Evolutionary conservation across 305 asterid species (phyloP), one percentile per base, ranked within the genome.

Genomic region (Galium porrigens): DNA sequence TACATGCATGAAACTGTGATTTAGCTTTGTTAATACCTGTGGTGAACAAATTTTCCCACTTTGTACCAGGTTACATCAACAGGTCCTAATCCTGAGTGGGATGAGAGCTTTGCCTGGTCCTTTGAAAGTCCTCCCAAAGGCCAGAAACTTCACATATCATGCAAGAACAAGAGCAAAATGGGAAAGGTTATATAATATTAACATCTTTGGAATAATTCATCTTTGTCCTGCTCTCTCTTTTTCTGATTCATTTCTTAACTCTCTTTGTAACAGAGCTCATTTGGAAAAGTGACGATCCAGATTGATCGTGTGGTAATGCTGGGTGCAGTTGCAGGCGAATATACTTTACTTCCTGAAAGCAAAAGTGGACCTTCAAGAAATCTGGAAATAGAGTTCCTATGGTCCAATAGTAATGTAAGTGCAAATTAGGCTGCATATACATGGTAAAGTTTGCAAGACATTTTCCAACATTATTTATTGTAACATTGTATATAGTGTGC

Each of bases 91-190:
- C 96, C 98, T 27, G 98, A 88, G 68, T 91, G 96, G 86, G 94
- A 91, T 0, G 98, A 91, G 79, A 91, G 94, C 80, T 91, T 91
- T 64, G 78, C 87, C 0, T 91, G 98, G 98, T 84, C 95, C 63
- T 91, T 89, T 55, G 98, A 91, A 79, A 86, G 98, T 76, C 96
- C 95, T 61, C 98, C 98, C 44, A 91, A 91, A 74, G 98, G 96
- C 74, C 95, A 89, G 85, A 91, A 91, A 80, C 95, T 91, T 69
- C 98, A 89, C 76, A 91, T 91, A 69, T 91, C 98, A 37, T 91
- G 98, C 95, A 91, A 91, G 86, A 91, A 91, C 76, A 87, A 91
- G 89, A 91, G 96, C 90, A 91, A 91, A 75, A 84, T 91, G 96
- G 98, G 98, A 59, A 91, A 91, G 96, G 96, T 89, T 74, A 63